Base-by-base conservation (phyloP, 2,329 filamentous ascomycete species). In the Cryphonectria naterciae region DNA sequence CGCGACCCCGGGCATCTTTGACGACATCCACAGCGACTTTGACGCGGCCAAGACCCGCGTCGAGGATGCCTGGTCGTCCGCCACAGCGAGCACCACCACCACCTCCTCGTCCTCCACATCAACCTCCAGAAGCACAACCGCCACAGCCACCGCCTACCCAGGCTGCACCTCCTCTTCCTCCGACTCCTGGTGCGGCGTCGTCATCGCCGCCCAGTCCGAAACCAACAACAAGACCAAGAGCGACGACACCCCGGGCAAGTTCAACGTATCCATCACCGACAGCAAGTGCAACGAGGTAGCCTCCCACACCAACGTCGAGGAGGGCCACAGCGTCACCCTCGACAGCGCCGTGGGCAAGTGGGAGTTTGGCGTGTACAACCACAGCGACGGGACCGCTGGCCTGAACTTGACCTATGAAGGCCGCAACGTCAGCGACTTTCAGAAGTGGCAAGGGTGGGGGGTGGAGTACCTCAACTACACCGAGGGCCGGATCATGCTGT, bases 21-120 rank as follows among this genome's bases (percentile, higher is more conserved):
- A 52, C 43, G 63, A 65, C 63, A 65, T 65, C 43, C 41, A 52
- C 25, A 65, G 63, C 63, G 63, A 65, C 63, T 65, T 65, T 22
- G 43, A 65, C 63, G 17, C 10, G 19, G 63, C n/a, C 41, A 65
- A 65, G 43, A 49, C 63, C 11, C 17, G 49, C 28, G 41, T 65
- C 39, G 63, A 65, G 28, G 41, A 65, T 2, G 63, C 25, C 63
- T 65, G 63, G 63, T 65, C 63, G 25, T 64, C 61, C 11, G 61
- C 61, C 19, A 65, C 63, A 6, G 61, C 35, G 2, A 64, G 61
- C 61, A 37, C 61, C 4, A 32, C 62, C 17, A 46, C 62, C 37
- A 64, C 41, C 63, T 25, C 62, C 1, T 39, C 61, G 1, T 32
- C 41, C n/a, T 49, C 63, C 10, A 49, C 62, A 2, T 25, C 62